Base-by-base conservation (phyloP, 2,329 filamentous ascomycete species). In the Apiospora aurea region DNA sequence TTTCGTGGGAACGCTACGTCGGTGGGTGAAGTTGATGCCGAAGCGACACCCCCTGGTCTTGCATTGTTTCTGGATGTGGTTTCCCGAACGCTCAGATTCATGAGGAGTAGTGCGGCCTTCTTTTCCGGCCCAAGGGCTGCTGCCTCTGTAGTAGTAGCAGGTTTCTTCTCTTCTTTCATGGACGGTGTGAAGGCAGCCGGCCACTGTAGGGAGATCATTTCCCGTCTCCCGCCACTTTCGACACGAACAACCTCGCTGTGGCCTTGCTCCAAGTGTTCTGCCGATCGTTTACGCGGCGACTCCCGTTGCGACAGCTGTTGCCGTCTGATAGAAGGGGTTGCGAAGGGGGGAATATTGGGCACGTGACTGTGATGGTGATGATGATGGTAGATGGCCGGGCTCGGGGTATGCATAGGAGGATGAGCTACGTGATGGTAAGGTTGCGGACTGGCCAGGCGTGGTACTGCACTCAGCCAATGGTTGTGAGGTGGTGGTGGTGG, bases 71-170 rank as follows among this genome's bases (percentile, higher is more conserved):
- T 72, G 44, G 74, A 72, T 5, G 75, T 72, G 26, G 76, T 71
- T 73, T 85, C 83, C 69, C 80, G 77, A 26, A 86, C 80, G 72
- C 84, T 84, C 38, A 87, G 80, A 69, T 85, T 85, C 84, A 87
- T 83, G 49, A 87, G 77, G 7, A 86, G 76, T 72, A 85, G 78
- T 24, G 86, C 86, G 0, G 85, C 86, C 64, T 85, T 85, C 76
- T 83, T 85, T 69, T 87, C 83, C 16, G 78, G 79, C 0, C 81
- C 81, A 14, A 72, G 41, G 38, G 16, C 67, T 43, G 51, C 16
- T 41, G 57, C 21, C 44, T 49, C n/a, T 44, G 41, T 47, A 8
- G 53, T 49, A 8, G 53, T 49, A 10, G 26, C 7, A 3, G 26
- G 53, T 21, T 6, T 49, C 61, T 51, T 57, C 70, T 64, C 34